Base-by-base conservation (phyloP, 2,329 filamentous ascomycete species). In the Parascedosporium putredinis region DNA sequence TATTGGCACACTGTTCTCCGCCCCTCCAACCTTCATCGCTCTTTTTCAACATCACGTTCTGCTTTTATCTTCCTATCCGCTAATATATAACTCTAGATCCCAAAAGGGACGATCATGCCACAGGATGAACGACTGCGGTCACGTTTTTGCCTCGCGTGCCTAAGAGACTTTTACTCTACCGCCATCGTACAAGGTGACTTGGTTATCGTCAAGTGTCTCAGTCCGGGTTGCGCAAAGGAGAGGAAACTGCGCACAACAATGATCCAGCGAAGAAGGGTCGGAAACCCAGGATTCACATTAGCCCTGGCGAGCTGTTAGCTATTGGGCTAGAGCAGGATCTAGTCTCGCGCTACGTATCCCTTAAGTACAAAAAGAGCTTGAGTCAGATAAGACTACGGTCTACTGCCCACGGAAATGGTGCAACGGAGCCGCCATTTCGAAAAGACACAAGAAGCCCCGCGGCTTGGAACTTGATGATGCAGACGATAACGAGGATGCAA, bases 351-450 rank as follows among this genome's bases (percentile, higher is more conserved):
- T 98, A 94, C 62, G 86, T 95, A 4, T 82, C 81, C 33, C 75
- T 97, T 53, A 96, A 93, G 68, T 87, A 95, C 60, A 97, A 97
- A 69, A 87, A 86, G 86, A 88, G 62, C 78, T 97, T 2, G 93
- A 97, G 64, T 83, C 88, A 0, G 90, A 97, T 66, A 94, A 90
- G 60, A 84, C 83, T 52, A 96, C 90, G 0, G 78, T 96, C 29
- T 97, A 95, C 64, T 98, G 93, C 60, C 93, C 93, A 1, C 80
- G 93, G 7, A 75, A 82, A 50, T 96, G 90, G 88, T 98, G 93
- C 63, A 87, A 93, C 64, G 90, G 88, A 5, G 87, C 90, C 2
- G 90, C 90, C 23, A 79, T 81, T 43, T 88, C 84, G 20, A 86
- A 83, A 60, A 81, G 77, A 58, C 81, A 86, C 64, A 82, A 75